Base-by-base conservation (phyloP, 306 rosid genomes). In the Fagus crenata region DNA sequence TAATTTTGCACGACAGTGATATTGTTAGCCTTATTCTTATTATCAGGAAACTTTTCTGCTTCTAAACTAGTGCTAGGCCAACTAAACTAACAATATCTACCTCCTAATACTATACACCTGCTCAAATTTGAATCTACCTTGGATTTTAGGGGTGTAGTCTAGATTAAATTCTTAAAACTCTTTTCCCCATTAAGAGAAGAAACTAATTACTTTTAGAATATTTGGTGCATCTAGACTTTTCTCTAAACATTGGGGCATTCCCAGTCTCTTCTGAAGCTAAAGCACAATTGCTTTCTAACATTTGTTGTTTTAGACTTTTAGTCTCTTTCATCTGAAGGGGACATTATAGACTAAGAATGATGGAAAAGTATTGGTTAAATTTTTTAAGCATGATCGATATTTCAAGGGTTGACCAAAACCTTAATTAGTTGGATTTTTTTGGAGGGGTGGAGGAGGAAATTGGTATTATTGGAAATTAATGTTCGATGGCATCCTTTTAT, bases 401-500 rank as follows among this genome's bases (percentile, higher is more conserved):
- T 53, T 53, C 22, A 53, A 53, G 58, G 28, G 28, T 22, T 22
- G 28, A 22, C 28, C 28, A 22, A 22, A 22, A 15, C 58, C 28
- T 7, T 42, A 42, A 32, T 59, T 43, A 13, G 7, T 1, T 12
- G 28, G 18, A 12, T 37, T 40, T 40, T 6, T 37, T 17, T 22
- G 28, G 14, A 11, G 8, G 51, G 51, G 11, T 46, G 51, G 4
- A 46, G 28, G 28, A 46, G 11, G 8, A 67, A 53, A 76, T 28
- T 64, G 61, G 49, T 18, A 37, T 56, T 39, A 51, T 18, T 81
- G 55, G 59, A 49, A 56, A 7, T 61, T 67, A 31, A 42, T 73
- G 11, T 67, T 69, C 73, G 80, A 80, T 51, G 74, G 35, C 55
- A 67, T 73, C 3, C 40, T 37, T 28, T 69, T 49, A 63, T 82